phyloP scores from a whole-genome alignment of 805 yeast species.

The Candida lessepsii region DNA sequence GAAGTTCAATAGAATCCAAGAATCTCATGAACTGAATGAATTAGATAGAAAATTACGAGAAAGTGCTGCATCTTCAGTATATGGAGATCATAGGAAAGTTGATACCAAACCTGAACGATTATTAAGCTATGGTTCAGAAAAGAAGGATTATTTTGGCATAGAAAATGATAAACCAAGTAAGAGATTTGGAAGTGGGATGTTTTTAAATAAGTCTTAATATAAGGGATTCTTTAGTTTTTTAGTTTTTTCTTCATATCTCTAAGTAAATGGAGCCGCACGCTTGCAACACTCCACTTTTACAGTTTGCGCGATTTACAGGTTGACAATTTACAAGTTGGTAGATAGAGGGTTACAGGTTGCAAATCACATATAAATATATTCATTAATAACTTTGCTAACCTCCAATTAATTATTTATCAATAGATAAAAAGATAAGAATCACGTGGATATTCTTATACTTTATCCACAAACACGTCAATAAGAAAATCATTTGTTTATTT shows the following conservation, averaged over 20 bases:
- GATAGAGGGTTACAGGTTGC: no score
- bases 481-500: no score
- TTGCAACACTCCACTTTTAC: no score
- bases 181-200: conserved; percentile 10
- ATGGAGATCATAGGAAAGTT: conserved; percentile 9
- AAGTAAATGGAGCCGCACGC: no score
- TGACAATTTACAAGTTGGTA: neutral
- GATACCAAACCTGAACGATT: conserved; percentile 11
- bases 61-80: conserved; percentile 14
- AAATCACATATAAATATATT: no score
- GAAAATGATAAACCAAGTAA: conserved; percentile 7
- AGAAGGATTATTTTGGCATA: conserved; percentile 14
- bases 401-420: no score
- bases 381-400: no score
- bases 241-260: no score
- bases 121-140: conserved; percentile 14
- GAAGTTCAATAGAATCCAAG: conserved; percentile 35
- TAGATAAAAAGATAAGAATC: no score
- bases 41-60: conserved; percentile 14
- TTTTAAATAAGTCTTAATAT: neutral
- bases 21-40: conserved; percentile 24
- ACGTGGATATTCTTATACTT: no score
- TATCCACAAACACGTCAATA: no score
- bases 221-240: no score
- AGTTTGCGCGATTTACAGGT: neutral